Evolutionary conservation across 192 early-diverging fungal species (phyloP).

Genomic region (Phlyctochytrium bullatum): DNA sequence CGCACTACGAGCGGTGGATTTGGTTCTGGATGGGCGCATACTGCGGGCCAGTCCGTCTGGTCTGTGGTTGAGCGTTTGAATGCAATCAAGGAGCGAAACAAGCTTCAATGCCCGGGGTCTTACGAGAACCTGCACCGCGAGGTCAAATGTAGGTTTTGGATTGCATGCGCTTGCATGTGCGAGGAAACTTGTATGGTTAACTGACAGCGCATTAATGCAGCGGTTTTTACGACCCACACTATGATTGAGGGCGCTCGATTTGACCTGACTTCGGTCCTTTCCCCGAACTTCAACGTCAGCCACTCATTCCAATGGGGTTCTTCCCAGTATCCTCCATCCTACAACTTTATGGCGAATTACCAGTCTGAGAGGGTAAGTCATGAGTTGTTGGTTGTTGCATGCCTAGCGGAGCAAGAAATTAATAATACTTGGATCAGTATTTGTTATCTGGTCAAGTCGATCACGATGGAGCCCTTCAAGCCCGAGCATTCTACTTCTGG

Average conservation of each 20-base stretch:
- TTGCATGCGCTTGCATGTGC: too few relatives aligned
- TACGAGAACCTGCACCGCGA: conserved; percentile 82
- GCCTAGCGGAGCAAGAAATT: too few relatives aligned
- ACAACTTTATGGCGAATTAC: conserved; percentile 90
- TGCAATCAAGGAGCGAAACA: conserved; percentile 22
- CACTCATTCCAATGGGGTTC: conserved; percentile 90
- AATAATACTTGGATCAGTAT: conserved; percentile 45
- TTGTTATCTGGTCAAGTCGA: conserved; percentile 94
- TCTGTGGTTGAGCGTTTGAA: conserved; percentile 1
- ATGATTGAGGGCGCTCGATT: conserved; percentile 94
- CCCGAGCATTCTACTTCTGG: conserved; percentile 80
- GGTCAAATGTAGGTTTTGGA: conserved; percentile 62
- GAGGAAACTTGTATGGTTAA: too few relatives aligned
- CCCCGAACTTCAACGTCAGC: conserved; percentile 90
- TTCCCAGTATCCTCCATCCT: conserved; percentile 74
- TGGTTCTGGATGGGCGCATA: too few relatives aligned
- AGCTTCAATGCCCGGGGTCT: conserved; percentile 76
- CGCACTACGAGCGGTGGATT: too few relatives aligned
- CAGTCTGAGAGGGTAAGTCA: conserved; percentile 65
- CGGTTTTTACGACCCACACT: conserved; percentile 79
- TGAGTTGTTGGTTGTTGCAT: background rate
- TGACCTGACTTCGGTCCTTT: conserved; percentile 89
- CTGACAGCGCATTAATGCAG: too few relatives aligned
- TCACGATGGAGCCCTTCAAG: conserved; percentile 84
- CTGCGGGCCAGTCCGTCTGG: too few relatives aligned